Evolutionary conservation across 2,329 filamentous ascomycete genomes (phyloP).

Genomic region (Claviceps purpurea): DNA sequence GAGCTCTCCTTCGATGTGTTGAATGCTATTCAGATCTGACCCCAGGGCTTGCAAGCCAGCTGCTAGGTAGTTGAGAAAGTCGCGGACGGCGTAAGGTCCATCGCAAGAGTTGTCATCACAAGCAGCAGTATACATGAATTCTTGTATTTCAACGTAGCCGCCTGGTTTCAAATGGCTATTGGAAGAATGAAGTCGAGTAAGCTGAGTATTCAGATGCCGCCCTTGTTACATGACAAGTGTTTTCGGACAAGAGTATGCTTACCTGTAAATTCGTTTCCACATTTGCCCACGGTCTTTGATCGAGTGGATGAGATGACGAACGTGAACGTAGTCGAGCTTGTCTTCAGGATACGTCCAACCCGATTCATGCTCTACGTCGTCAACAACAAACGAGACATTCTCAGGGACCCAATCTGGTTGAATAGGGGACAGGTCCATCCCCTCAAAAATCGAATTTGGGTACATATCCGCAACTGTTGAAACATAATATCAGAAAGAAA

Average conservation of each 20-base stretch:
- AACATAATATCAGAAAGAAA: background rate
- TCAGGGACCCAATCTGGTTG: constrained; percentile 37
- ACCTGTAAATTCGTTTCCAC: constrained; percentile 30
- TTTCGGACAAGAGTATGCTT: constrained; percentile 7
- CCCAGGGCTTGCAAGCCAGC: constrained; percentile 28
- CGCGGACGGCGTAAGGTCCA: constrained; percentile 31
- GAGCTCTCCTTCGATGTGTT: constrained; percentile 22
- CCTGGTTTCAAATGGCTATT: constrained; percentile 36
- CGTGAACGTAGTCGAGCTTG: constrained; percentile 35
- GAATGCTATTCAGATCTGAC: constrained; percentile 28
- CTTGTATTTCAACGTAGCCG: constrained; percentile 36
- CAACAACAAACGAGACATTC: constrained; percentile 37
- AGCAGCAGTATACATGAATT: constrained; percentile 26
- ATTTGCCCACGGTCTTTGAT: constrained; percentile 28
- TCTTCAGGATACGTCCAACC: constrained; percentile 34
- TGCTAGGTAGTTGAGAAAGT: constrained; percentile 28
- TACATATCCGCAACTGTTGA: constrained; percentile 32
- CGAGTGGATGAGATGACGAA: constrained; percentile 32
- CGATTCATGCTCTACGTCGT: constrained; percentile 36
- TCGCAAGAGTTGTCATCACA: constrained; percentile 32
- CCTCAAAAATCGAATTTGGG: constrained; percentile 29
- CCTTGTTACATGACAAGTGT: background rate
- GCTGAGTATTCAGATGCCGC: background rate
- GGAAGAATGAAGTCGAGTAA: background rate
- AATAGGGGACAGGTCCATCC: constrained; percentile 38